Base-by-base conservation (phyloP, 23 red algal genomes). In the Gracilaria vermiculophylla region DNA sequence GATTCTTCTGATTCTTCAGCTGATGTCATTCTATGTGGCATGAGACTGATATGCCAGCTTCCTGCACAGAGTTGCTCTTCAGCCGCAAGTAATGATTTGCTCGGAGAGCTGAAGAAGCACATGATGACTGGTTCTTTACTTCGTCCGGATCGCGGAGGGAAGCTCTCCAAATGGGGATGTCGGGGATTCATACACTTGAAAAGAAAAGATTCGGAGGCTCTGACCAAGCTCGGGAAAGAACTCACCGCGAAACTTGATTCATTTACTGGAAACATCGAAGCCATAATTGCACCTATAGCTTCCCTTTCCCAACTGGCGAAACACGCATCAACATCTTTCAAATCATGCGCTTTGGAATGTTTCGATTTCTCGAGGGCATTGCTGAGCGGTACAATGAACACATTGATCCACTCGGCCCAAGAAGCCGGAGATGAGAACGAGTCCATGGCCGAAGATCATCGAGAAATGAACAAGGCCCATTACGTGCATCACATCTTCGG, bases 331-430 rank as follows among this genome's bases (percentile, higher is more conserved):
- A 73, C 27, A 21, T 44, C 15, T 40, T 91, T 91, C 47, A 69
- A 81, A 41, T 58, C 74, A 23, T 53, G 53, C 27, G 87, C 87
- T 32, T 56, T 91, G 20, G 62, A 80, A 29, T 91, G 75, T 44
- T 91, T 91, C 65, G 87, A 91, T 75, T 91, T 91, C 40, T 73
- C 87, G 47, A 53, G 86, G 58, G 87, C 87, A 44, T 81, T 91
- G 60, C 32, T 91, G 20, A 64, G 74, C 42, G 87, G 87, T 11
- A 66, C 74, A 20, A 60, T 91, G 43, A 91, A 81, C 41, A 15
- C 25, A n/a, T 14, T 60, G 31, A 55, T 91, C 49, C 80, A 69
- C 19, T 73, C 67, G 42, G 40, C 67, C 1, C 19, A 73, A 45
- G 40, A 47, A 4, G 35, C 40, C 24, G 10, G 23, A 23, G 20